Evolutionary conservation across 768 basidiomycete species (phyloP), one percentile per base, ranked within the genome.

Genomic region (Leccinum longicurvipes): DNA sequence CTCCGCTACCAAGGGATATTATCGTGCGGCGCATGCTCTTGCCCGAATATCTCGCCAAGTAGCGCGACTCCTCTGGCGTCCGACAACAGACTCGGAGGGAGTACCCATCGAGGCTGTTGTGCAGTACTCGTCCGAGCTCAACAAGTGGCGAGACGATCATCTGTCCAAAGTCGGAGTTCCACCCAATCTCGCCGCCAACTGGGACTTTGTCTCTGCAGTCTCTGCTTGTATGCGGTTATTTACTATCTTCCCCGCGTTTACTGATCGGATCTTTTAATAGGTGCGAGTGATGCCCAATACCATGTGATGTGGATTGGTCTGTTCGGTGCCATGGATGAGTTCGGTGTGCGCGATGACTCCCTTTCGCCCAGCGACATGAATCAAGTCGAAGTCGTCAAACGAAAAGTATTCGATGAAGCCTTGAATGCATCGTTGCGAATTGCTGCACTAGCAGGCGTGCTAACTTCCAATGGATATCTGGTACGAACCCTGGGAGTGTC

Each of bases 241-340:
- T 34, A 25, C 15, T 15, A 8, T n/a, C 23, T 5, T 24, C n/a
- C 50, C 14, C 15, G 17, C 15, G 17, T 24, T 46, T 12, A 24
- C 45, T 52, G 50, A 59, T 44, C 44, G 12, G 28, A 6, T 31
- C 21, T 36, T n/a, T n/a, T n/a, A n/a, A 27, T 76, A 75, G 89
- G 89, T 61, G 87, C 89, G 19, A 91, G 88, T 65, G 90, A 94
- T 67, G 89, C 91, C 27, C 91, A 89, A 27, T 95, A 90, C 68
- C 93, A 97, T 73, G 83, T 89, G 63, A 87, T 95, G 83, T 96
- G 91, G 92, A 85, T 94, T 57, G 82, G 86, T 41, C 72, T 93
- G 4, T 88, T 89, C 70, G 84, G 79, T 59, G 92, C 93, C 1
- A 72, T 96, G 59, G 87, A 91, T 55, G 92, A 95, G 55, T 93